Evolutionary conservation across 768 basidiomycete genomes (phyloP).

Genomic region (Chalciporus piperatus): DNA sequence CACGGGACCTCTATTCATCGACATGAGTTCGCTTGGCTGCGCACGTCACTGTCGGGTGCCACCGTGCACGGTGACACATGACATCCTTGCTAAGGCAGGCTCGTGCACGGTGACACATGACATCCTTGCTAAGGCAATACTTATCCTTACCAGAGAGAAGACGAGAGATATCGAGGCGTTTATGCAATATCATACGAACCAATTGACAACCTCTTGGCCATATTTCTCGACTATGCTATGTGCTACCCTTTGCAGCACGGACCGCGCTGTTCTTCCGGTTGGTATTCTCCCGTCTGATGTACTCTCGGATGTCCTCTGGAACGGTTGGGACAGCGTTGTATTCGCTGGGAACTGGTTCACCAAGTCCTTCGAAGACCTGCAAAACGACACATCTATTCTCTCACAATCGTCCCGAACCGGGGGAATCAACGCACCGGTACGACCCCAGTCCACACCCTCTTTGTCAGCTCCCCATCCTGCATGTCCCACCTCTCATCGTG

Average conservation of each 20-base stretch:
- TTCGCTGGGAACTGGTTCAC: constrained; percentile 21
- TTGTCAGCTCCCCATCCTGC: constrained; percentile 12
- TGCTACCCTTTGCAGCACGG: constrained; percentile 28
- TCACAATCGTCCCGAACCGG: not conserved
- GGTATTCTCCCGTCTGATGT: constrained; percentile 21
- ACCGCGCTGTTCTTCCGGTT: constrained; percentile 24
- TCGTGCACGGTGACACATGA: not conserved
- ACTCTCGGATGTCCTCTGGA: constrained; percentile 20
- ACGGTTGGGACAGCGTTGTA: constrained; percentile 15
- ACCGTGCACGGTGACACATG: not conserved
- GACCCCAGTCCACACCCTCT: constrained; percentile 24
- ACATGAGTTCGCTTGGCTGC: not conserved
- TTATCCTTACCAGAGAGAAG: no score
- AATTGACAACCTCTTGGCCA: not conserved
- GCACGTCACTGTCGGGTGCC: not conserved
- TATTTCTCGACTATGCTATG: not conserved
- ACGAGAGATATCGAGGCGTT: not conserved
- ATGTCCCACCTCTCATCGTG: constrained; percentile 20
- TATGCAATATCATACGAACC: not conserved
- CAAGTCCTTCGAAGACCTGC: constrained; percentile 25
- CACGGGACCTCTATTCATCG: not conserved
- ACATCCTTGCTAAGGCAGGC: not conserved
- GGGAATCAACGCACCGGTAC: constrained; percentile 14
- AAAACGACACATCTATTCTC: not conserved
- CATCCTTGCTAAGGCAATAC: no score